phyloP scores from a whole-genome alignment of 2,329 filamentous ascomycete species.

The Aspergillus spinulosporus region DNA sequence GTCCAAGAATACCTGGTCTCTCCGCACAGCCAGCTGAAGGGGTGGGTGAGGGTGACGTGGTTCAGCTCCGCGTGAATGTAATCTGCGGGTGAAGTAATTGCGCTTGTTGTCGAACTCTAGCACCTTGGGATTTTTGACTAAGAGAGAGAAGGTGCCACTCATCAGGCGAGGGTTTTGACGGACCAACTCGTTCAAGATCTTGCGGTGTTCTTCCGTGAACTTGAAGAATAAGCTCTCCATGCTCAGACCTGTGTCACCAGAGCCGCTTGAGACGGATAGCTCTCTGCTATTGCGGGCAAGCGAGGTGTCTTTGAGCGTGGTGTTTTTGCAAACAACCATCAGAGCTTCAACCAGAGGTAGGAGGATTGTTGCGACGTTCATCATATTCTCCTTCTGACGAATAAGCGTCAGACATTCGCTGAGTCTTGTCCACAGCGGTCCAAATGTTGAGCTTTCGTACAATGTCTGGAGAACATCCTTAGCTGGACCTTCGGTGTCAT shows the following conservation, averaged over 20 bases:
- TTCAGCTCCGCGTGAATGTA: slow-evolving; percentile 73
- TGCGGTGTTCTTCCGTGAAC: slow-evolving; percentile 96
- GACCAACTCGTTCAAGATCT: slow-evolving; percentile 96
- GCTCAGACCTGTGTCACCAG: slow-evolving; percentile 66
- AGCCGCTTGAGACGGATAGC: slow-evolving; percentile 70
- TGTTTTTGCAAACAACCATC: slow-evolving; percentile 99
- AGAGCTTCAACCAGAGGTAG: slow-evolving; percentile 91
- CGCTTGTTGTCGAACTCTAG: slow-evolving; percentile 99
- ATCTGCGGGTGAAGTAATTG: slow-evolving; percentile 94
- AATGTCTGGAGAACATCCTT: slow-evolving; percentile 84
- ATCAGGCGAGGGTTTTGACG: slow-evolving; percentile 96
- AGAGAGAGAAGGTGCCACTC: slow-evolving; percentile 93
- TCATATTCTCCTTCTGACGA: slow-evolving; percentile 87
- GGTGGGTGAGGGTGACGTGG: slow-evolving; percentile 71
- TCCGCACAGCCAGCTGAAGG: slow-evolving; percentile 83
- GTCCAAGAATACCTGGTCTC: slow-evolving; percentile 95
- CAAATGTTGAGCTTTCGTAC: slow-evolving; percentile 89
- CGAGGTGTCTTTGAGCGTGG: slow-evolving; percentile 70
- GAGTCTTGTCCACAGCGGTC: slow-evolving; percentile 85
- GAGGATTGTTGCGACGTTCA: slow-evolving; percentile 94
- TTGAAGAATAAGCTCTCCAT: slow-evolving; percentile 94
- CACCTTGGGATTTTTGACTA: slow-evolving; percentile 98
- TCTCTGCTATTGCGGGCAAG: slow-evolving; percentile 60
- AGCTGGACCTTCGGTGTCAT: slow-evolving; percentile 59
- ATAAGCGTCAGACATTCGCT: slow-evolving; percentile 87